A percentile compares a stretch with the other conserved stretches of the same genome.
These are phyloP conservation scores for Aspergillus fischeri DNA, from an alignment of 2,329 filamentous ascomycete genomes.

Conservation along the genomic window DNA sequence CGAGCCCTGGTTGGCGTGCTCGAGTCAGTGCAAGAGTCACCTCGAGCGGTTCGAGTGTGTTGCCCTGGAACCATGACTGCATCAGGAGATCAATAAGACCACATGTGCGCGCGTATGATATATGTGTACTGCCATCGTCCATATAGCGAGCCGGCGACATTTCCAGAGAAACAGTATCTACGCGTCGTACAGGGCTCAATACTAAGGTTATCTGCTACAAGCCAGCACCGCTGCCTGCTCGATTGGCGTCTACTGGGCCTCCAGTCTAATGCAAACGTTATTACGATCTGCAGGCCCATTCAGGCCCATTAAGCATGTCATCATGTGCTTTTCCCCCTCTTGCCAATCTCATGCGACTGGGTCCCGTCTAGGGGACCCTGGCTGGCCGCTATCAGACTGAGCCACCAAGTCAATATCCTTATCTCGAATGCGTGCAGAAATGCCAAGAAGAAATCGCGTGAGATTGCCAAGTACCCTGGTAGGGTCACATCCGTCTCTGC, in stretches of 20 bases:
- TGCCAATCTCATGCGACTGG: background rate
- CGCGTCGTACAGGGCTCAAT: background rate
- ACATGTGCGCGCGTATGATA: background rate
- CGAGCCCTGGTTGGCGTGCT: background rate
- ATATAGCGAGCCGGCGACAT: background rate
- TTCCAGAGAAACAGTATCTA: background rate
- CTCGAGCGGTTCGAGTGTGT: background rate
- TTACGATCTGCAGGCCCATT: background rate
- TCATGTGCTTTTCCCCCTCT: background rate
- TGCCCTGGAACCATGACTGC: background rate
- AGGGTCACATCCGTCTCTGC: background rate
- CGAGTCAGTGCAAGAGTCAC: background rate
- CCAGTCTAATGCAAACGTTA: background rate
- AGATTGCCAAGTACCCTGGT: background rate
- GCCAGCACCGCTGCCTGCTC: background rate
- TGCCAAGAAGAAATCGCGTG: background rate
- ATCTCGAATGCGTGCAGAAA: background rate
- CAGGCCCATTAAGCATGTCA: background rate
- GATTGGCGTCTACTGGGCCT: background rate
- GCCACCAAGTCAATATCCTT: background rate
- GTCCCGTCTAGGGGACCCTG: background rate
- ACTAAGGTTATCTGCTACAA: background rate
- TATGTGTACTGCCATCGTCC: background rate
- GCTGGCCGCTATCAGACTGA: background rate
- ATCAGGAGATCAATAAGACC: background rate